Conservation (phyloP, 2,329 filamentous ascomycete genomes). For the Shiraia bambusicola region DNA sequence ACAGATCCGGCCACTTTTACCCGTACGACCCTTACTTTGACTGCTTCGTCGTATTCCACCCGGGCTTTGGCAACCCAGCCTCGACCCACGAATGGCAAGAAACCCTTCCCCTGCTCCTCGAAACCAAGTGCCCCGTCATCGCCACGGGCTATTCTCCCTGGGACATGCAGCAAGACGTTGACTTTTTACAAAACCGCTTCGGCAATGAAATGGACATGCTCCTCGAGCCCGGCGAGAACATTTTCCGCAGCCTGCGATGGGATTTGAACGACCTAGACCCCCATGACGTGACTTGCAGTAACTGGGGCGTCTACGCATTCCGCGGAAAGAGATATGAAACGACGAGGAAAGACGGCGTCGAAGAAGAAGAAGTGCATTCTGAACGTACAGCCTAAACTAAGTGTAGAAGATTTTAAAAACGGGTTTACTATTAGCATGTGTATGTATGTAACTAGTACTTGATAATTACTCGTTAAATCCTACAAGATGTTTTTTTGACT, state of each 20-base stretch:
- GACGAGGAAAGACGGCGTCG: slow-evolving; percentile 53
- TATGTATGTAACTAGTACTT: too few species aligned
- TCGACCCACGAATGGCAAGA: slow-evolving; percentile 92
- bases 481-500: too few species aligned
- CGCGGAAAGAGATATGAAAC: slow-evolving; percentile 91
- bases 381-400: slow-evolving; percentile 38
- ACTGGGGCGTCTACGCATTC: slow-evolving; percentile 97
- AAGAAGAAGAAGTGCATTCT: slow-evolving; percentile 37
- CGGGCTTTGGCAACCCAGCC: slow-evolving; percentile 90
- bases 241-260: slow-evolving; percentile 91
- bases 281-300: slow-evolving; percentile 90
- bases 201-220: slow-evolving; percentile 89
- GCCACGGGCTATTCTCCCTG: slow-evolving; percentile 94
- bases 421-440: too few species aligned
- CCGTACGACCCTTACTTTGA: slow-evolving; percentile 99
- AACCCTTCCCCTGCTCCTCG: slow-evolving; percentile 83
- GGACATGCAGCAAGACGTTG: slow-evolving; percentile 90
- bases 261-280: slow-evolving; percentile 95
- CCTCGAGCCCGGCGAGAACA: slow-evolving; percentile 89
- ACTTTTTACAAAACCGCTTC: slow-evolving; percentile 84
- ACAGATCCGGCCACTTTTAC: slow-evolving; percentile 85
- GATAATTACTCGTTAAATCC: too few species aligned
- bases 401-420: too few species aligned
- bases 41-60: slow-evolving; percentile 95
- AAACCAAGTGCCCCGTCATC: slow-evolving; percentile 93